Percentiles rank a stretch among this genome's conserved stretches.
phyloP scores from a whole-genome alignment of 129 eudicot genomes.

The Gnaphalium uliginosum region DNA sequence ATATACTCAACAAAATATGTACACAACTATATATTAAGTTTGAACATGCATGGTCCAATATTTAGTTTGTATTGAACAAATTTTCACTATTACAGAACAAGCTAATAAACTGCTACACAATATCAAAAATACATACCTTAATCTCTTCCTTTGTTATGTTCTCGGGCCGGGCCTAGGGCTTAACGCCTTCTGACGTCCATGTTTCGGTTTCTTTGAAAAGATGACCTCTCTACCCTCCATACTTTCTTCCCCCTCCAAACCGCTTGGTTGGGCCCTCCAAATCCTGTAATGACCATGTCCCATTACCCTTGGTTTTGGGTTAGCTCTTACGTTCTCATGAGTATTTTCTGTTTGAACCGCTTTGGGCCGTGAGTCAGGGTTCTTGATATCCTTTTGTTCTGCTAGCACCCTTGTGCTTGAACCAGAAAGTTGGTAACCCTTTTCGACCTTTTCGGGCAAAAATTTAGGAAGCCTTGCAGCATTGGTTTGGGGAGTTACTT shows the following conservation, averaged over 20 bases:
- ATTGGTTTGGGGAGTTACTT: slow-evolving; percentile 23
- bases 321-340: slow-evolving; percentile 22
- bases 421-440: slow-evolving; percentile 9
- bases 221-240: slow-evolving; percentile 35
- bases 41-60: too few relatives aligned
- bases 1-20: too few relatives aligned
- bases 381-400: slow-evolving; percentile 4
- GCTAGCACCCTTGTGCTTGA: background rate
- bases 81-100: too few relatives aligned
- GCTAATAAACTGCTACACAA: background rate
- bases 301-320: slow-evolving; percentile 34
- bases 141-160: background rate
- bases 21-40: too few relatives aligned
- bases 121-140: background rate
- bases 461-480: slow-evolving; percentile 29
- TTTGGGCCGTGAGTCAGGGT: background rate
- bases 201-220: slow-evolving; percentile 12
- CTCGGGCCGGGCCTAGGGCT: background rate
- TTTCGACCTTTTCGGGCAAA: background rate
- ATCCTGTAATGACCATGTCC: slow-evolving; percentile 29
- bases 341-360: background rate
- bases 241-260: slow-evolving; percentile 25
- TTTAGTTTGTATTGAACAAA: too few relatives aligned
- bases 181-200: background rate
- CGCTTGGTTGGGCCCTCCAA: slow-evolving; percentile 34